Evolutionary conservation across 2,329 filamentous ascomycete genomes (phyloP), one percentile per base, ranked within the genome.

Genomic region (Colletotrichum sp.): DNA sequence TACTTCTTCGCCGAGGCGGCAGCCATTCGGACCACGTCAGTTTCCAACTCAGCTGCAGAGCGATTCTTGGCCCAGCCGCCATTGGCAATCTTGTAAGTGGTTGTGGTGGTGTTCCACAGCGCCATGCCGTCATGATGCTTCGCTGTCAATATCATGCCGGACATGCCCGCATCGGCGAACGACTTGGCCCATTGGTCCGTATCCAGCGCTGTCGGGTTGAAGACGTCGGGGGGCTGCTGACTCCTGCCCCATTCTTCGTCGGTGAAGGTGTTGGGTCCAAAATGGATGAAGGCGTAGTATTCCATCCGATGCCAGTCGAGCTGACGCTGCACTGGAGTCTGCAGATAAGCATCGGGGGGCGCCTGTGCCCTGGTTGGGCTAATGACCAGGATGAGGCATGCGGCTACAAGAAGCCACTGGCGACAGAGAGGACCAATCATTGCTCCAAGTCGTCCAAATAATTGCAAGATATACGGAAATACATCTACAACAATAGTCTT

Each of bases 61-160:
- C 82, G 81, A n/a, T 81, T 75, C 34, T 77, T 76, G 3, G 82
- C 83, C 59, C 59, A 62, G 29, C 30, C 29, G 9, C 59, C 30
- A 8, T 62, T 62, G 1, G 59, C 59, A 32, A 84, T 79, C 68
- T 83, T 82, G 75, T 85, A 85, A 0, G 82, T 78, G 0, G 83
- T 85, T 1, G 82, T 82, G 30, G 80, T 81, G 2, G 82, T 84
- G 36, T 83, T 78, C 83, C 83, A 85, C 5, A 85, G 77, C 2
- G 79, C 79, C 83, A 84, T 85, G 29, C 83, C 83, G 63, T 85
- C 83, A 63, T 85, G 83, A 22, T 85, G 83, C 64, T 85, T 85
- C 3, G 83, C 82, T 7, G 83, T 85, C 30, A 85, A 70, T 12
- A 85, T 84, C 82, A 84, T 82, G 8, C 82, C 83, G 16, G 78